phyloP scores from a whole-genome alignment of 148 eudicot species.

The Spergularia marina region DNA sequence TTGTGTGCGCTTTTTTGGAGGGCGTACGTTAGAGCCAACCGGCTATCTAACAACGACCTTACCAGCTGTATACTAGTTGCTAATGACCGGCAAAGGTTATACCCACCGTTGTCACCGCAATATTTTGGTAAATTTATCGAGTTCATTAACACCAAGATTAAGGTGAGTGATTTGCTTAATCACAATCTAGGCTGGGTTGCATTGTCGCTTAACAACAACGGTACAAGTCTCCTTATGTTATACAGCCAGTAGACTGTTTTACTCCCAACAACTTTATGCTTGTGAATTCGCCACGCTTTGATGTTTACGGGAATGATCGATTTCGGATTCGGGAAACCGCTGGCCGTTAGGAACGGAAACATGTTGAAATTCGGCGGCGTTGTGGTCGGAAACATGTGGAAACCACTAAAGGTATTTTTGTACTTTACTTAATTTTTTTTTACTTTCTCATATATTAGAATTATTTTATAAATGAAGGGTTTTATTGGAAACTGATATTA shows the following conservation, averaged over 20 bases:
- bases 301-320: slow-evolving; percentile 78
- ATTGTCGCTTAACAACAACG: slow-evolving; percentile 14
- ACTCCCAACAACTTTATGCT: slow-evolving; percentile 42
- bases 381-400: too few relatives aligned
- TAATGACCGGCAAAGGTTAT: slow-evolving; percentile 55
- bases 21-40: slow-evolving; percentile 48
- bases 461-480: too few relatives aligned
- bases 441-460: too few relatives aligned
- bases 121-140: slow-evolving; percentile 66
- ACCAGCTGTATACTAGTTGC: slow-evolving; percentile 52
- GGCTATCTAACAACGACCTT: slow-evolving; percentile 24
- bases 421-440: too few relatives aligned
- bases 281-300: slow-evolving; percentile 71
- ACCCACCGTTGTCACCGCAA: slow-evolving; percentile 48
- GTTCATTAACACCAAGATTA: slow-evolving; percentile 13
- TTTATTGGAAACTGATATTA: too few relatives aligned
- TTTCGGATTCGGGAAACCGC: slow-evolving; percentile 63
- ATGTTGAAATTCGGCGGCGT: slow-evolving; percentile 57
- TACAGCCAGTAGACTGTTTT: neutral
- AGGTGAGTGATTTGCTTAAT: slow-evolving; percentile 39
- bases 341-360: slow-evolving; percentile 55
- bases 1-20: slow-evolving; percentile 64
- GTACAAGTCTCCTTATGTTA: slow-evolving; percentile 12
- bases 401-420: too few relatives aligned
- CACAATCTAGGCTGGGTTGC: slow-evolving; percentile 54